Percentiles rank a stretch among this genome's conserved stretches.
Evolutionary conservation across 345 rosid species (phyloP).

Genomic region (Citrus medica): DNA sequence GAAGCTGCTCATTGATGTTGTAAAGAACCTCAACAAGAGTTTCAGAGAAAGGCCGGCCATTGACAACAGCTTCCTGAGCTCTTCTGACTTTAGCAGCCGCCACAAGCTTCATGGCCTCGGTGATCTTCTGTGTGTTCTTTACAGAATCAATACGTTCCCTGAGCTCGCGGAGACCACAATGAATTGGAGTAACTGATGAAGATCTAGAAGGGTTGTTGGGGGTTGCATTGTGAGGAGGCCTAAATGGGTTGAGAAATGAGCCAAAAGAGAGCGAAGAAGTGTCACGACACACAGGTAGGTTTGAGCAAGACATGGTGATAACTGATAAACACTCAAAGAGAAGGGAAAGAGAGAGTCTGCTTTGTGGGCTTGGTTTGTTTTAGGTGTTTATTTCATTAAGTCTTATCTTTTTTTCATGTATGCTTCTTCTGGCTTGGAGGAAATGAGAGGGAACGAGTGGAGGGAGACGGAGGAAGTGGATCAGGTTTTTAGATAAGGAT

Average conservation of each 20-base stretch:
- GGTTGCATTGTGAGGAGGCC: slow-evolving; percentile 42
- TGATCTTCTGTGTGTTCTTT: slow-evolving; percentile 94
- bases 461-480: slow-evolving; percentile 41
- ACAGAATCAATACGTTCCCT: slow-evolving; percentile 74
- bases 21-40: slow-evolving; percentile 88
- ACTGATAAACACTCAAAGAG: background rate
- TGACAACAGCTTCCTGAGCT: slow-evolving; percentile 96
- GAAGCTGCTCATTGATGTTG: slow-evolving; percentile 95
- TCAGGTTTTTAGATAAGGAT: slow-evolving; percentile 78
- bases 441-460: slow-evolving; percentile 51
- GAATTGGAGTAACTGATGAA: slow-evolving; percentile 52
- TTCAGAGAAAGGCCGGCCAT: slow-evolving; percentile 86
- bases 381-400: slow-evolving; percentile 6
- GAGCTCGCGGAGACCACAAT: slow-evolving; percentile 78
- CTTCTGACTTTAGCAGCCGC: slow-evolving; percentile 97
- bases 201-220: slow-evolving; percentile 41
- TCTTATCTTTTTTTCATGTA: slow-evolving; percentile 33
- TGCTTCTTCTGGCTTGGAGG: slow-evolving; percentile 23
- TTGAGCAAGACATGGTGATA: slow-evolving; percentile 65
- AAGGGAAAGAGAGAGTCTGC: slow-evolving; percentile 6
- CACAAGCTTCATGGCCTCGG: slow-evolving; percentile 97
- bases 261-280: slow-evolving; percentile 68
- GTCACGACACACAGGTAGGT: slow-evolving; percentile 55
- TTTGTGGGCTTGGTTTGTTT: slow-evolving; percentile 6
- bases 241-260: slow-evolving; percentile 58